Conservation (phyloP, 306 rosid genomes). For the Acacia crassicarpa region DNA sequence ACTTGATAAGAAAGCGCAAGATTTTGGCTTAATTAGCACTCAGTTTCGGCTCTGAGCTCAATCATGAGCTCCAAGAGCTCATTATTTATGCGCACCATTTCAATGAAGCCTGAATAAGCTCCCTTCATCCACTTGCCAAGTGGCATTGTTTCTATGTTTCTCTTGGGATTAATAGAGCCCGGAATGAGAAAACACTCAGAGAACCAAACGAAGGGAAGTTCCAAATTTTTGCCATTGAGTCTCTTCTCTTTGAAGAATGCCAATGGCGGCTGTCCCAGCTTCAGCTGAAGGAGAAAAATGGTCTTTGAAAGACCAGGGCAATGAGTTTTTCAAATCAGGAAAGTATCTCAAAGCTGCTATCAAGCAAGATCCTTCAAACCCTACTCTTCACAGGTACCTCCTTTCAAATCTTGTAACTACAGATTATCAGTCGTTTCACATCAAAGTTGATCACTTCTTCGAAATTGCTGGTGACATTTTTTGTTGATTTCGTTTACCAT, state of each 20-base stretch:
- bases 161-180: too few relatives aligned
- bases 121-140: too few relatives aligned
- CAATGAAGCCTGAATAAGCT: too few relatives aligned
- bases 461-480: neutral
- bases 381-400: constrained; percentile 79
- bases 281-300: constrained; percentile 28
- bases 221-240: constrained; percentile 2
- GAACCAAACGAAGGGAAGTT: neutral
- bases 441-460: neutral
- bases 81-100: too few relatives aligned
- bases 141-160: too few relatives aligned
- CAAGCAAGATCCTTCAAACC: constrained; percentile 84
- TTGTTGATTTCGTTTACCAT: neutral
- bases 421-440: neutral
- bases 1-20: neutral
- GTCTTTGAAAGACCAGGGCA: constrained; percentile 84
- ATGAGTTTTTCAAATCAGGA: constrained; percentile 84
- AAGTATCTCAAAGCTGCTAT: constrained; percentile 91
- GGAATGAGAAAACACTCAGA: too few relatives aligned
- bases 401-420: neutral
- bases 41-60: too few relatives aligned
- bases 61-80: too few relatives aligned
- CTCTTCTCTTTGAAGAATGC: neutral
- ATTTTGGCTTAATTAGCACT: neutral
- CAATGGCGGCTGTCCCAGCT: constrained; percentile 53